phyloP scores from a whole-genome alignment of 2,329 filamentous ascomycete genomes.

The Colletotrichum navitas region DNA sequence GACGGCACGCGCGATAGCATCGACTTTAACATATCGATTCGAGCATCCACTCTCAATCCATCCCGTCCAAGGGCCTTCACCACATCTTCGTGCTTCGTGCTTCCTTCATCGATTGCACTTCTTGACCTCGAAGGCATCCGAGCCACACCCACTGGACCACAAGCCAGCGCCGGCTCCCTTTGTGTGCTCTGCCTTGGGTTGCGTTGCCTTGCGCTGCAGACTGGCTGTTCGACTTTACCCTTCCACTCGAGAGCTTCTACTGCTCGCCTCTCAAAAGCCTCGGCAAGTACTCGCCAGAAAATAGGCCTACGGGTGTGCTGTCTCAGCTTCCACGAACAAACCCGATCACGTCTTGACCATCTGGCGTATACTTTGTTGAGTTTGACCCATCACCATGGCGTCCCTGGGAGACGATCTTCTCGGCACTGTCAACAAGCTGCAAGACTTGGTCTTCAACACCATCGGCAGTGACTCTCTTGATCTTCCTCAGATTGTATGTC shows the following conservation, averaged over 20 bases:
- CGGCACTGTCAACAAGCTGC: constrained; percentile 95
- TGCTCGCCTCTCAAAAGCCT: constrained; percentile 4
- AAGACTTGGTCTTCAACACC: constrained; percentile 99
- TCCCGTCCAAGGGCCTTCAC: constrained; percentile 13
- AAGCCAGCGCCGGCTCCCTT: constrained; percentile 27
- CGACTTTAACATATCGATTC: constrained; percentile 24
- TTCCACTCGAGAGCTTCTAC: constrained; percentile 11
- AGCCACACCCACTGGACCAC: not conserved
- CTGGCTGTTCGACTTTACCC: not conserved
- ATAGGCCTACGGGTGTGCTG: not conserved
- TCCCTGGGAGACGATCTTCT: constrained; percentile 96
- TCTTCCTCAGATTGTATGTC: constrained; percentile 93
- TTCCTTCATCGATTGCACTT: constrained; percentile 5
- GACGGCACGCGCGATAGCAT: constrained; percentile 32
- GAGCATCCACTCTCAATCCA: not conserved
- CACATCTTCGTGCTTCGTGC: not conserved
- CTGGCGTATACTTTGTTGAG: not conserved
- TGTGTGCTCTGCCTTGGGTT: constrained; percentile 21
- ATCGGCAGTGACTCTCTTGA: constrained; percentile 99
- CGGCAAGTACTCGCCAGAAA: constrained; percentile 2
- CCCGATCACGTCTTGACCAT: constrained; percentile 2
- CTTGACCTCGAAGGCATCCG: constrained; percentile 8
- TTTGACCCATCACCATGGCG: constrained; percentile 73
- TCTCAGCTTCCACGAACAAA: not conserved
- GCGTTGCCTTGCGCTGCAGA: constrained; percentile 23